These are phyloP conservation scores for Camelina neglecta DNA, from an alignment of 345 rosid species.

Conservation along the genomic window DNA sequence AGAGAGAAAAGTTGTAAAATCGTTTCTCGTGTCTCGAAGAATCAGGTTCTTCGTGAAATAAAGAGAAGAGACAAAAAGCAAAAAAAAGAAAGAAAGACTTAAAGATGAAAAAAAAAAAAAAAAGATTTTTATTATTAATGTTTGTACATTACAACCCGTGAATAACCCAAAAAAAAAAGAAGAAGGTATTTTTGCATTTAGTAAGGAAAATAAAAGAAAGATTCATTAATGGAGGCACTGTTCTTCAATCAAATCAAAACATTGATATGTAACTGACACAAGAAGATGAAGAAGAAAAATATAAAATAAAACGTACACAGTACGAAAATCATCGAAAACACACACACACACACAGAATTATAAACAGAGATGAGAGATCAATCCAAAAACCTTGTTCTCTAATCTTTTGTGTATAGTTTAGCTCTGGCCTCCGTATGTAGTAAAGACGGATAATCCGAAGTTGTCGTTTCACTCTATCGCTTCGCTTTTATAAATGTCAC, in stretches of 20 bases:
- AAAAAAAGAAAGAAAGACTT: conserved; percentile 5
- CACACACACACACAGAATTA: conserved; percentile 16
- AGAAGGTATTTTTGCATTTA: not conserved
- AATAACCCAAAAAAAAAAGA: not conserved
- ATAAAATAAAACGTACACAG: conserved; percentile 14
- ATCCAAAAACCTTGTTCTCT: not conserved
- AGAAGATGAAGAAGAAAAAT: not conserved
- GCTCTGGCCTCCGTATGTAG: not conserved
- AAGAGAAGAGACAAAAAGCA: conserved; percentile 29
- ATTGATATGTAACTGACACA: conserved; percentile 38
- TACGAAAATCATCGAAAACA: not conserved
- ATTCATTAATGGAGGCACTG: conserved; percentile 38
- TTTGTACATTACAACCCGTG: conserved; percentile 15
- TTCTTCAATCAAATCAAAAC: conserved; percentile 35
- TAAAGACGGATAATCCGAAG: conserved; percentile 59
- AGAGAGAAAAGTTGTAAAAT: conserved; percentile 48
- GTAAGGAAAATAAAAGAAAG: not conserved
- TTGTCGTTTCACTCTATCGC: conserved; percentile 41
- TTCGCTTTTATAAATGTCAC: conserved; percentile 48
- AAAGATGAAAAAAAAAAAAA: not conserved
- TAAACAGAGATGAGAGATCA: not conserved
- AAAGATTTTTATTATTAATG: conserved; percentile 11
- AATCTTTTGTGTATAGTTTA: not conserved
- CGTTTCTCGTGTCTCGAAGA: conserved; percentile 74
- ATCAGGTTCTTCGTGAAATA: conserved; percentile 81